Conservation (phyloP, 2,329 filamentous ascomycete species). For the Trichoderma hamatum region DNA sequence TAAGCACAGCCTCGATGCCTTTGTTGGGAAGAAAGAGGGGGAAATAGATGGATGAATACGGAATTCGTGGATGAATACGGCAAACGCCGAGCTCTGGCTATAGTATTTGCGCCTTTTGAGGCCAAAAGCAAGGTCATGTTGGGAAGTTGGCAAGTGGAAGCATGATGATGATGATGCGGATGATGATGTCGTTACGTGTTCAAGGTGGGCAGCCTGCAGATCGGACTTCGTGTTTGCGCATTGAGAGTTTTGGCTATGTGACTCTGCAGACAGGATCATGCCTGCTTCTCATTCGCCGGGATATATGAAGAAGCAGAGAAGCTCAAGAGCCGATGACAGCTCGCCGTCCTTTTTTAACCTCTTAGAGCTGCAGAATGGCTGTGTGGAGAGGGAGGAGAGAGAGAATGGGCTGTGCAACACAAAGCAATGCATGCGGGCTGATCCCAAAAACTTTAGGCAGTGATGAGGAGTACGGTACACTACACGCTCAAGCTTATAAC, state of each 20-base stretch:
- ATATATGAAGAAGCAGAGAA: neutral
- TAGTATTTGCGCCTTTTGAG: neutral
- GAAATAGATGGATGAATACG: neutral
- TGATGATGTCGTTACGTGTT: slow-evolving; percentile 8
- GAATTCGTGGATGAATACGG: neutral
- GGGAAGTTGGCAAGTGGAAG: neutral
- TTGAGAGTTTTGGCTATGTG: slow-evolving; percentile 15
- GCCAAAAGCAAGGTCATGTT: neutral
- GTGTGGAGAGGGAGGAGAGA: neutral
- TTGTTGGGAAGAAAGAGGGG: neutral
- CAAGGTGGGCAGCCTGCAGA: neutral
- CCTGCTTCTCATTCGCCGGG: neutral
- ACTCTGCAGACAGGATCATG: slow-evolving; percentile 3
- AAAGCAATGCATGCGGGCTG: slow-evolving; percentile 4
- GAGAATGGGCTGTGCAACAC: neutral
- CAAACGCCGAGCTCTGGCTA: neutral
- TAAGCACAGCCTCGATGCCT: slow-evolving; percentile 15
- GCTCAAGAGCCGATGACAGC: neutral
- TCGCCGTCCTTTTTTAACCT: neutral
- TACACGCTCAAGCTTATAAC: neutral
- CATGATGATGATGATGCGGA: neutral
- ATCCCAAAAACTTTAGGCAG: slow-evolving; percentile 4
- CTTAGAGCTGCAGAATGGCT: neutral
- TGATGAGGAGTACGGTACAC: slow-evolving; percentile 4
- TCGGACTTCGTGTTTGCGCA: slow-evolving; percentile 6